Evolutionary conservation across 345 rosid genomes (phyloP), one percentile per base, ranked within the genome.

Genomic region (Erysimum cheiranthoides): DNA sequence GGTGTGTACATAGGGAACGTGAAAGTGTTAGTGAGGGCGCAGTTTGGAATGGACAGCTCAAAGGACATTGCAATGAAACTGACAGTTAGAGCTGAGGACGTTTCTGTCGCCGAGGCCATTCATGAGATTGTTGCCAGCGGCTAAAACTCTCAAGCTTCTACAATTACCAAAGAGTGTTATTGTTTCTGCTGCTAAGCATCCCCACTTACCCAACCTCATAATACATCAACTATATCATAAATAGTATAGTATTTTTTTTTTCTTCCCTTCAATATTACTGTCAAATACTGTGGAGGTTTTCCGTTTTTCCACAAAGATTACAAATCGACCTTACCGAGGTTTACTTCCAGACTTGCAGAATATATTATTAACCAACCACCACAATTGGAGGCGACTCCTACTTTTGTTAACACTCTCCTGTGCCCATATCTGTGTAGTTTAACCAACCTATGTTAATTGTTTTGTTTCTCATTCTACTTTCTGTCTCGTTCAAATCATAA

Each of bases 11-110:
- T 93, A n/a, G 95, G 98, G 66, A 85, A 85, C 14, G 86, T 82
- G 68, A 86, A 76, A 82, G 93, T 90, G 70, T 88, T 93, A 13
- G 95, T 86, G 64, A 81, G 89, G 32, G 74, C 87, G 75, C 93
- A 90, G 25, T 93, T 93, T 21, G 96, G 98, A 71, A 78, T 93
- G 4, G 93, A 88, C 40, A 86, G 87, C 56, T 81, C 87, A 38
- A 90, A 84, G 78, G 97, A 88, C 12, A 89, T 93, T 5, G 93
- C 89, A 0, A 93, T 93, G 96, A 93, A 93, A 82, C 79, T 93
- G 57, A 80, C 85, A 1, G 98, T 90, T 18, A 81, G 96, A 85
- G 86, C 98, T 0, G 93, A 90, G 59, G 93, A 90, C 72, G 74
- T 9, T 32, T 82, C 84, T 10, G 82, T 93, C 70, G 83, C 88